These are phyloP conservation scores for Falciphora oryzae DNA, from an alignment of 2,329 filamentous ascomycete species.

Conservation along the genomic window DNA sequence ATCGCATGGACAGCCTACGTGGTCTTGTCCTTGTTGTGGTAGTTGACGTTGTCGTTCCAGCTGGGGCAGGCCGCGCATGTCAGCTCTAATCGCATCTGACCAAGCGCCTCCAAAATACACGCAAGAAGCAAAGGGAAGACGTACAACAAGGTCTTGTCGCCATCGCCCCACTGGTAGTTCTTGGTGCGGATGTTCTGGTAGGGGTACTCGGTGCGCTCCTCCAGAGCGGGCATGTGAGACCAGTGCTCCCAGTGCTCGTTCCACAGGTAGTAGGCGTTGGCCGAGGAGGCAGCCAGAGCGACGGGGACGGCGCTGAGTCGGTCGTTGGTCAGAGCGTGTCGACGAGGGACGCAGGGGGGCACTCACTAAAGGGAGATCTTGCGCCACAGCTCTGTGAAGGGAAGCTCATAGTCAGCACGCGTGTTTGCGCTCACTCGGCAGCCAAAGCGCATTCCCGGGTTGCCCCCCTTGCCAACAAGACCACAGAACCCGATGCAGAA, in stretches of 20 bases:
- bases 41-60: slow-evolving; percentile 96
- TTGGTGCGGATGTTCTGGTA: slow-evolving; percentile 98
- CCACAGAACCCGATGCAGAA: background rate
- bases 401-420: background rate
- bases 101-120: background rate
- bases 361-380: slow-evolving; percentile 95
- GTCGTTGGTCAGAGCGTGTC: background rate
- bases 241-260: slow-evolving; percentile 97
- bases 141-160: slow-evolving; percentile 63
- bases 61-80: slow-evolving; percentile 32
- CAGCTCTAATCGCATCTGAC: background rate
- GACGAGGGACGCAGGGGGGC: background rate
- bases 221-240: slow-evolving; percentile 74
- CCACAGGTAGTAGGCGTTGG: slow-evolving; percentile 91
- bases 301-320: slow-evolving; percentile 64
- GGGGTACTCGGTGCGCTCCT: slow-evolving; percentile 88
- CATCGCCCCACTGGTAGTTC: slow-evolving; percentile 93
- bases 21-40: slow-evolving; percentile 86
- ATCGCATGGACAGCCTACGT: background rate
- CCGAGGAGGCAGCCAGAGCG: slow-evolving; percentile 60
- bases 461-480: too few species aligned
- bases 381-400: slow-evolving; percentile 73
- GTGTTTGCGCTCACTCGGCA: background rate
- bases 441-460: too few species aligned
- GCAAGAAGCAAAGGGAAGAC: slow-evolving; percentile 7